Evolutionary conservation across 2,329 filamentous ascomycete genomes (phyloP), one percentile per base, ranked within the genome.

Genomic region (Tolypocladium endophyticum): DNA sequence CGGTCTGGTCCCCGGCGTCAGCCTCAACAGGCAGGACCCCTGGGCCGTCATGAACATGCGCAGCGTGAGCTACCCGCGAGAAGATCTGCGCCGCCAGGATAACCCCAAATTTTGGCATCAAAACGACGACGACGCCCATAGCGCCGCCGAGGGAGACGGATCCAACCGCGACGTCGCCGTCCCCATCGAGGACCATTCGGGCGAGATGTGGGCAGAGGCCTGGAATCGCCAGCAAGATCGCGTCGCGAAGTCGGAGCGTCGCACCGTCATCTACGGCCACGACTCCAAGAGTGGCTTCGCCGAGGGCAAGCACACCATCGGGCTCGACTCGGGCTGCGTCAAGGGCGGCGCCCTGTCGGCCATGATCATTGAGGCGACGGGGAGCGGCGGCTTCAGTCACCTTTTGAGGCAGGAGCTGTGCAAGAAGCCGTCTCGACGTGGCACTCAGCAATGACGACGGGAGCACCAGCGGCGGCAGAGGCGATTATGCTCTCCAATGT

Each of bases 31-130:
- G 57, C 93, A 87, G 66, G 81, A 97, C 71, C 88, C 92, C 0
- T 86, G 84, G 72, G 87, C 88, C 57, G 88, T 89, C 47, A 97
- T 97, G 92, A 94, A 91, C 70, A 95, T 99, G 90, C 86, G 92
- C 60, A 89, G 86, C 8, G 82, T 96, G 58, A 80, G 89, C 65
- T 80, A 78, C 64, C 75, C 86, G 8, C 70, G 69, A 36, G 68
- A 71, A 57, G 69, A 73, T 30, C 70, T 74, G 35, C 72, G 73
- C 76, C 63, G 77, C 67, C 62, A 73, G 66, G 65, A 70, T 56
- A 61, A 59, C 4, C 62, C 64, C 47, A 54, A 30, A 23, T 12
- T 28, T 39, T 57, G 55, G 14, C 41, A 39, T n/a, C n/a, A n/a
- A n/a, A n/a, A n/a, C n/a, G n/a, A n/a, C n/a, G n/a, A n/a, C 58